These are phyloP conservation scores for Medicago lupulina DNA, from an alignment of 306 rosid genomes.

Conservation along the genomic window DNA sequence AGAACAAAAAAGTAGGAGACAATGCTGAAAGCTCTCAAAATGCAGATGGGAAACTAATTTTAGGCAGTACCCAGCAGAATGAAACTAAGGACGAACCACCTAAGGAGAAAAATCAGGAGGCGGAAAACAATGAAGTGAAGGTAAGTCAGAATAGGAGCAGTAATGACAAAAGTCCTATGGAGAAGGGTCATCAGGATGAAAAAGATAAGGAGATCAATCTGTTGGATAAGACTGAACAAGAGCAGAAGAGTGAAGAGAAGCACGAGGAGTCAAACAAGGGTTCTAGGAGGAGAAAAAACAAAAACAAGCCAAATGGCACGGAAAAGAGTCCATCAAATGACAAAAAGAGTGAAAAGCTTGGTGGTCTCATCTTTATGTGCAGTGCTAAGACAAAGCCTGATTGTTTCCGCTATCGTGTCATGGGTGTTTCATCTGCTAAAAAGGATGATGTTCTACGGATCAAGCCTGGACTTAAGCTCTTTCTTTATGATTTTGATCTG, in stretches of 20 bases:
- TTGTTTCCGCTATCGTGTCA: constrained; percentile 70
- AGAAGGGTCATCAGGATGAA: constrained; percentile 32
- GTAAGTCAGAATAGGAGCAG: constrained; percentile 37
- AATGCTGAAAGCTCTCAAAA: constrained; percentile 27
- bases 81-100: constrained; percentile 37
- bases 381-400: constrained; percentile 88
- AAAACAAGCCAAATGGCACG: constrained; percentile 36
- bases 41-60: constrained; percentile 10
- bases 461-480: constrained; percentile 77
- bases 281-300: constrained; percentile 41
- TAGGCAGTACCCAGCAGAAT: background rate
- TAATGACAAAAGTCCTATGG: constrained; percentile 22
- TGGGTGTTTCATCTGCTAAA: constrained; percentile 76
- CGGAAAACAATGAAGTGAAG: constrained; percentile 38
- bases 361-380: constrained; percentile 93
- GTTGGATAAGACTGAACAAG: constrained; percentile 42
- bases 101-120: constrained; percentile 45
- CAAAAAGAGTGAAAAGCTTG: constrained; percentile 58
- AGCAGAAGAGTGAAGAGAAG: constrained; percentile 42
- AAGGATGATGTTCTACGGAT: constrained; percentile 63
- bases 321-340: constrained; percentile 46
- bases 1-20: constrained; percentile 40
- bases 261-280: constrained; percentile 34
- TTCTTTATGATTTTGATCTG: constrained; percentile 87
- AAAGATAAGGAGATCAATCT: constrained; percentile 35